A percentile compares a stretch with the other conserved stretches of the same genome.
Evolutionary conservation across 2,329 filamentous ascomycete genomes (phyloP).

Genomic region (Xylariaceae sp.): DNA sequence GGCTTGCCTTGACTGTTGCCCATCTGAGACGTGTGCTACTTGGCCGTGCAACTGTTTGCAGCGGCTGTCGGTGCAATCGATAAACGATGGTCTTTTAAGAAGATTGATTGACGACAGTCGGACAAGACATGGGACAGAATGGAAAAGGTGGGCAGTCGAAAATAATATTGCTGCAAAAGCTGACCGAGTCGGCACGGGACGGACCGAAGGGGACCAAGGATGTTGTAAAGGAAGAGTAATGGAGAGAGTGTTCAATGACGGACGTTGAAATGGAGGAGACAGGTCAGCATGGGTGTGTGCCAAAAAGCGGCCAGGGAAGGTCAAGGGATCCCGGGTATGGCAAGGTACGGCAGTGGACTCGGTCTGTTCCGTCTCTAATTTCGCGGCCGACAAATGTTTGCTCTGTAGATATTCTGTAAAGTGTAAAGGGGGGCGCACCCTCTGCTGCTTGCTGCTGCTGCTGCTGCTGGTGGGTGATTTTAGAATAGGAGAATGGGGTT

Average conservation of each 20-base stretch:
- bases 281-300: conserved; percentile 17
- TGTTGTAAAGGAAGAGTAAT: conserved; percentile 5
- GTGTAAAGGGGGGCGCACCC: too few relatives aligned
- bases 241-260: conserved; percentile 7
- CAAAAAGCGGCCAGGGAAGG: conserved; percentile 13
- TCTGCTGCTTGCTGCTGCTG: too few relatives aligned
- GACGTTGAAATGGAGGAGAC: conserved; percentile 15
- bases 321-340: conserved; percentile 6
- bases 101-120: conserved; percentile 4
- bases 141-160: not conserved
- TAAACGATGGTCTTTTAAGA: conserved; percentile 3
- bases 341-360: too few relatives aligned
- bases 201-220: conserved; percentile 7
- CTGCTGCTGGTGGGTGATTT: too few relatives aligned
- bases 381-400: too few relatives aligned
- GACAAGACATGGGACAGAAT: conserved; percentile 14
- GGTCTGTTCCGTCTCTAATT: too few relatives aligned
- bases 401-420: too few relatives aligned
- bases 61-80: conserved; percentile 4
- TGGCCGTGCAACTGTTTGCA: conserved; percentile 6
- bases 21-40: conserved; percentile 48
- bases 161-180: conserved; percentile 7
- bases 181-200: conserved; percentile 13
- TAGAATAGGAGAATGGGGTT: conserved; percentile 6
- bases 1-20: conserved; percentile 94